Evolutionary conservation across 2,329 filamentous ascomycete genomes (phyloP), one percentile per base, ranked within the genome.

Genomic region (Scedosporium apiospermum): DNA sequence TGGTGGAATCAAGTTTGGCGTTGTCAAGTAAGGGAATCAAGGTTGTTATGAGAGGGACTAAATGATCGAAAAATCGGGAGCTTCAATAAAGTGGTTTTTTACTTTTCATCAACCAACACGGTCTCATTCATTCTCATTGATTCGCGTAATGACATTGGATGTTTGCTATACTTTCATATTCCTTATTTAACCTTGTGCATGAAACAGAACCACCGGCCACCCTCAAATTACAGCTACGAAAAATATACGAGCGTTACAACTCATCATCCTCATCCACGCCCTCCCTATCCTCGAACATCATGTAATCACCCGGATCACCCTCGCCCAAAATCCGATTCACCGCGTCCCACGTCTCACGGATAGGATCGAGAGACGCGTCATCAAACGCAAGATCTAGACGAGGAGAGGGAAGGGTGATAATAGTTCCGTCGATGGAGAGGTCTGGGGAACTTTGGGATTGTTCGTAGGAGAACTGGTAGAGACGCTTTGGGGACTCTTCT

Each of bases 241-340:
- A 49, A 26, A 27, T 58, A 34, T 34, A 34, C 76, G 27, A 60
- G n/a, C 83, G 77, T 65, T 82, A 82, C 58, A 78, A 72, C 62
- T 84, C 80, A 44, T 85, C 82, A 62, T 89, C 85, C 38, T 82
- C 82, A 64, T 75, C 77, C 30, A 77, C 77, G 14, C 79, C 81
- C 70, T 92, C 87, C 26, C 91, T 82, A 64, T 95, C 89, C 58
- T 88, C 83, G 71, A 96, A 96, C 21, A 82, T 78, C 83, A 97
- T 87, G 69, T 95, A 97, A 55, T 82, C 74, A 9, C 66, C 67
- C 5, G 69, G 72, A 18, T 77, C 76, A 18, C 78, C 77, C 18
- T 76, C 76, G 1, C 72, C 76, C 4, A 81, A 79, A 1, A 77
- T 75, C 9, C 81, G 83, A 66, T 83, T 77, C 3, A 92, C 79